phyloP scores from a whole-genome alignment of 2,329 filamentous ascomycete species.

The Talaromyces marneffei region DNA sequence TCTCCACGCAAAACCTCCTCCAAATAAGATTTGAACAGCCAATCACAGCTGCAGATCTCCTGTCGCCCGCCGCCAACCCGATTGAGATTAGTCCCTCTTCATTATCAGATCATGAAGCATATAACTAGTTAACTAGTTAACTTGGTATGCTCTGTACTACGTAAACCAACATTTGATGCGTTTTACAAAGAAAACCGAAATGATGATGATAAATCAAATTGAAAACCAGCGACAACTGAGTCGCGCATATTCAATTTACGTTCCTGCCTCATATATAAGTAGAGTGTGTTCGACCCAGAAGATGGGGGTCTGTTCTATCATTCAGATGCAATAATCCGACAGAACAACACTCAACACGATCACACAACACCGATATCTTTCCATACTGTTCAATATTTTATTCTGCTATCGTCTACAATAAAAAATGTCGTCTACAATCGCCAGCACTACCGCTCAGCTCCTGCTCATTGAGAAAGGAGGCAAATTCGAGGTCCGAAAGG shows the following conservation, averaged over 20 bases:
- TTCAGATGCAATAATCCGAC: neutral
- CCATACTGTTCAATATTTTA: neutral
- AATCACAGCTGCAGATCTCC: neutral
- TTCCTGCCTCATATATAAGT: neutral
- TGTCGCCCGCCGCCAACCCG: slow-evolving; percentile 9
- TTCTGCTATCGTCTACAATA: neutral
- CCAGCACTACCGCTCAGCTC: slow-evolving; percentile 4
- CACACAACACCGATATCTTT: neutral
- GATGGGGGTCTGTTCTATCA: neutral
- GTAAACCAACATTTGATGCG: no score
- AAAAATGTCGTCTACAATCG: slow-evolving; percentile 1
- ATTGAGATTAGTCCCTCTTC: neutral
- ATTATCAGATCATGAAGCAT: neutral
- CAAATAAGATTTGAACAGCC: neutral
- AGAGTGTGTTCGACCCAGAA: neutral
- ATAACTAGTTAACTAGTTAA: no score
- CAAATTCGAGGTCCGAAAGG: slow-evolving; percentile 1
- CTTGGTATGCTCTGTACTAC: no score
- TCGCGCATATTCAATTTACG: no score
- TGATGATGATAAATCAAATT: neutral
- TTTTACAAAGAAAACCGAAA: neutral
- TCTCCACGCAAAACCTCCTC: neutral
- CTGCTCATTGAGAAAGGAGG: slow-evolving; percentile 11
- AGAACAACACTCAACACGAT: neutral
- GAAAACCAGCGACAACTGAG: neutral